phyloP scores from a whole-genome alignment of 2,329 filamentous ascomycete genomes.

The Hymenoscyphus repandus region DNA sequence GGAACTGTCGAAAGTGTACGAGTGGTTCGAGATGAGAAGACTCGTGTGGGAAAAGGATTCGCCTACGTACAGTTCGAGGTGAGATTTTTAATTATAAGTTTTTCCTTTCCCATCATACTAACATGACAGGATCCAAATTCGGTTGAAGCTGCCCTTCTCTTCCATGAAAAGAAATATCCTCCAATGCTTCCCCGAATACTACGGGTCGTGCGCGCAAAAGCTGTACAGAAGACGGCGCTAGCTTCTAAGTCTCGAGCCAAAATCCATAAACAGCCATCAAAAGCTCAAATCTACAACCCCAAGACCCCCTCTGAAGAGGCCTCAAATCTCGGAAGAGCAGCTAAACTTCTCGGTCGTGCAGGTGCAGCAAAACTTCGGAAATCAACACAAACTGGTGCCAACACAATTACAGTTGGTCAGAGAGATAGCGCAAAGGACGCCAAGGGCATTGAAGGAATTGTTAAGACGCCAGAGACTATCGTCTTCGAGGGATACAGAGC shows the following conservation, averaged over 20 bases:
- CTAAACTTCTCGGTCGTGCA: conserved; percentile 67
- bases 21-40: conserved; percentile 82
- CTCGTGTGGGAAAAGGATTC: conserved; percentile 91
- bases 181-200: conserved; percentile 87
- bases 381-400: conserved; percentile 25
- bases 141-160: conserved; percentile 84
- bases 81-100: conserved; percentile 27
- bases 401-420: conserved; percentile 23
- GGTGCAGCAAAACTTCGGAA: conserved; percentile 43
- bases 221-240: conserved; percentile 35
- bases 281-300: conserved; percentile 50
- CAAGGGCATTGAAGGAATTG: conserved; percentile 30
- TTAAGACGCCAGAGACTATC: conserved; percentile 60
- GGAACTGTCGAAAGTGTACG: conserved; percentile 90
- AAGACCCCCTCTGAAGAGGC: conserved; percentile 67
- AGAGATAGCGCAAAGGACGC: conserved; percentile 16
- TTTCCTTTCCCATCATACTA: conserved; percentile 12
- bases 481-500: conserved; percentile 81
- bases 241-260: conserved; percentile 17
- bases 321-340: conserved; percentile 66
- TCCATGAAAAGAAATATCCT: conserved; percentile 87
- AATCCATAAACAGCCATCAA: conserved; percentile 30
- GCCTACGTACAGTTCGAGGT: conserved; percentile 94
- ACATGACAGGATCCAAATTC: conserved; percentile 64
- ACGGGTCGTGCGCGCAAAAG: conserved; percentile 71